Percentiles rank a stretch among this genome's conserved stretches.
These are phyloP conservation scores for Trichothecium roseum DNA, from an alignment of 2,329 filamentous ascomycete genomes.

Conservation along the genomic window DNA sequence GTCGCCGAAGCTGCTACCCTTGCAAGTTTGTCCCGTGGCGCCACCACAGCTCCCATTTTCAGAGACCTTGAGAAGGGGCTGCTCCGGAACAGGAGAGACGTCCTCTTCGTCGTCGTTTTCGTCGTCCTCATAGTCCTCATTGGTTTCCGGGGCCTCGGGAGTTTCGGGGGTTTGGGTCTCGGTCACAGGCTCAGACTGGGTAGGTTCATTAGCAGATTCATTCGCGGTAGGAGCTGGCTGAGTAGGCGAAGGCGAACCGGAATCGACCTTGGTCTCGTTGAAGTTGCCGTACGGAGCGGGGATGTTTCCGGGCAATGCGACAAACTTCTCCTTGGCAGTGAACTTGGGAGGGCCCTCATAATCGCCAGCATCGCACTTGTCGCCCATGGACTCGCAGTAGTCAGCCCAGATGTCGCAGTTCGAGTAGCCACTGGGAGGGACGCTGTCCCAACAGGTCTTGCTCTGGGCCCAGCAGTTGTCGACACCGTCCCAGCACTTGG, in stretches of 20 bases:
- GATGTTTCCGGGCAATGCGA: conserved; percentile 19
- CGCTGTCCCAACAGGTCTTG: conserved; percentile 45
- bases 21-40: conserved; percentile 26
- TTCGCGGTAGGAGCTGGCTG: conserved; percentile 2
- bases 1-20: conserved; percentile 27
- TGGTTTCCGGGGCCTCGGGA: background rate
- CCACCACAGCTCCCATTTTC: conserved; percentile 30
- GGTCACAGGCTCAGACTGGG: conserved; percentile 1
- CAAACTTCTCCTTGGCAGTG: conserved; percentile 21
- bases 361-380: conserved; percentile 28
- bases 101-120: conserved; percentile 2
- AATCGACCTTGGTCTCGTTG: conserved; percentile 7
- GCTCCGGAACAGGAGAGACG: background rate
- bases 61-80: conserved; percentile 17
- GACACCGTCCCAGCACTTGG: conserved; percentile 49
- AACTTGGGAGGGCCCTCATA: conserved; percentile 38
- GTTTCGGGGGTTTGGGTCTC: background rate
- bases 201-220: background rate
- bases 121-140: background rate
- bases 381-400: conserved; percentile 44
- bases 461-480: conserved; percentile 49
- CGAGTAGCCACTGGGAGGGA: conserved; percentile 46
- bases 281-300: conserved; percentile 19
- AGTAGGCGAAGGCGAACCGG: conserved; percentile 2
- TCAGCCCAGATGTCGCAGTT: conserved; percentile 53